Conservation (phyloP, 148 eudicot genomes). For the Cornus controversa region DNA sequence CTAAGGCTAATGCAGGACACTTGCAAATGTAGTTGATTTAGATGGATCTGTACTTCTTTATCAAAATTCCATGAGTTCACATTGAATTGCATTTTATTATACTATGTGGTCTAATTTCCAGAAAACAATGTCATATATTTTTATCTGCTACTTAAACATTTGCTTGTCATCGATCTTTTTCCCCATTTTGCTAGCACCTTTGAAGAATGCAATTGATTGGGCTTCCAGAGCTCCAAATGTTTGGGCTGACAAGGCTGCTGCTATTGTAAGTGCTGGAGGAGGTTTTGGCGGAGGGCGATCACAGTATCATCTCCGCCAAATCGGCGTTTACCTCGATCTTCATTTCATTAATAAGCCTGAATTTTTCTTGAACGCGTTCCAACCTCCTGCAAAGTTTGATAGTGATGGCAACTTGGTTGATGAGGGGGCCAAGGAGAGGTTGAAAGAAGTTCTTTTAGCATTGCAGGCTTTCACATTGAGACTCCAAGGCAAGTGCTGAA, state of each 20-base stretch:
- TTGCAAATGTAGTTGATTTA: not conserved
- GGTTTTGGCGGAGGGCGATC: conserved; percentile 64
- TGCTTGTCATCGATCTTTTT: not conserved
- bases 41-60: not conserved
- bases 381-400: conserved; percentile 71
- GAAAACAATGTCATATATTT: no score
- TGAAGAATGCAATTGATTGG: conserved; percentile 90
- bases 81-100: no score
- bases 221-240: conserved; percentile 83
- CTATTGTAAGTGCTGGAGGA: conserved; percentile 71
- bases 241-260: conserved; percentile 84
- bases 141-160: not conserved
- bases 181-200: conserved; percentile 43
- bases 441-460: conserved; percentile 54
- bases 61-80: not conserved
- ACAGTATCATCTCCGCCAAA: conserved; percentile 86
- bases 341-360: conserved; percentile 93
- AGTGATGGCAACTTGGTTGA: conserved; percentile 72
- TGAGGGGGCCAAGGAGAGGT: conserved; percentile 41
- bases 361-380: conserved; percentile 58
- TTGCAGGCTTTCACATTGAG: conserved; percentile 58
- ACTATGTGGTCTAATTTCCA: no score
- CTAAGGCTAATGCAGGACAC: not conserved
- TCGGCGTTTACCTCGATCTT: conserved; percentile 72
- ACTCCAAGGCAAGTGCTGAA: conserved; percentile 35